A percentile compares a stretch with the other conserved stretches of the same genome.
Evolutionary conservation across 768 basidiomycete genomes (phyloP).

Genomic region (Suillus cothurnatus): DNA sequence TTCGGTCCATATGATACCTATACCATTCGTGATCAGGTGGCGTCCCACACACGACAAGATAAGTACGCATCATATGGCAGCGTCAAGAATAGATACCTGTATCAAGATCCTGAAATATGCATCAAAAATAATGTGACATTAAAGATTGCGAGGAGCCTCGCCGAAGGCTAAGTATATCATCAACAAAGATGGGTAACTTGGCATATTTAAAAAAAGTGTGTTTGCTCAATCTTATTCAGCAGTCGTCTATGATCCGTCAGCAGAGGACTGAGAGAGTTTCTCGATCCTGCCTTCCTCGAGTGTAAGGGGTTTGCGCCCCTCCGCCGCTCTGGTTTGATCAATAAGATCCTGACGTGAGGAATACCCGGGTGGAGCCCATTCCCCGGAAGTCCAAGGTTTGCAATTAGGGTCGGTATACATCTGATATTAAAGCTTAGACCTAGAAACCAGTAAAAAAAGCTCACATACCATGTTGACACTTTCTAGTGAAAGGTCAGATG

Average conservation of each 20-base stretch:
- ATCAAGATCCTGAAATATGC: slow-evolving; percentile 1
- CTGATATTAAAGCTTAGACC: slow-evolving; percentile 23
- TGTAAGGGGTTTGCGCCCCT: slow-evolving; percentile 37
- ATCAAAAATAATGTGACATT: not conserved
- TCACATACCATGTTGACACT: slow-evolving; percentile 53
- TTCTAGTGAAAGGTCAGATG: slow-evolving; percentile 66
- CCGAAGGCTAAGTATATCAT: not conserved
- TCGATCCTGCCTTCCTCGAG: slow-evolving; percentile 29
- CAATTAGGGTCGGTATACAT: slow-evolving; percentile 68
- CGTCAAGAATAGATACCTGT: not conserved
- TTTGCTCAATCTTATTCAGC: not conserved
- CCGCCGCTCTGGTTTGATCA: slow-evolving; percentile 44
- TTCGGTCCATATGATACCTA: not conserved
- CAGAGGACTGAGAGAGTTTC: slow-evolving; percentile 13
- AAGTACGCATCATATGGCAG: not conserved
- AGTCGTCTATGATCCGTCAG: not conserved
- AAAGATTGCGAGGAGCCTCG: not conserved
- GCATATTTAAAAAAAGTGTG: not conserved
- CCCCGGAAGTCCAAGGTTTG: slow-evolving; percentile 65
- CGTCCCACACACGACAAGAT: not conserved
- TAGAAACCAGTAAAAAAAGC: slow-evolving; percentile 7
- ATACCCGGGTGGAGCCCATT: slow-evolving; percentile 65
- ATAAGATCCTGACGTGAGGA: slow-evolving; percentile 46
- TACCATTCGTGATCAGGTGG: not conserved
- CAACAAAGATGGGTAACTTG: not conserved